Base-by-base conservation (phyloP, 306 rosid genomes). In the Cucurbita argyrosperma region DNA sequence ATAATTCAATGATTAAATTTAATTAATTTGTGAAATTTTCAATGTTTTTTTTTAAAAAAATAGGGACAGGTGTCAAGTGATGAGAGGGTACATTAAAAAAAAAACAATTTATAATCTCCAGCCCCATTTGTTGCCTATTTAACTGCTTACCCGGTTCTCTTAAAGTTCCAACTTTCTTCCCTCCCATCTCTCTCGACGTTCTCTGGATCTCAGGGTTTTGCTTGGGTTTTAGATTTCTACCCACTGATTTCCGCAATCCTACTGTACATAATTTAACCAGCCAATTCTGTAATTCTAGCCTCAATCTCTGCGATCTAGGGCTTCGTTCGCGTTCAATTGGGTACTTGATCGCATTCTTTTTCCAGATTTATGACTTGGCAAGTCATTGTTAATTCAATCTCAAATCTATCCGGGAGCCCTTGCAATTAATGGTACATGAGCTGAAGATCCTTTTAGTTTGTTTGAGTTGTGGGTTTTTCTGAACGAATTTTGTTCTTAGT, bases 141-240 rank as follows among this genome's bases (percentile, higher is more conserved):
- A 60, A 30, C 3, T 60, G 42, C 15, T 42, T 26, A 12, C 65
- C 15, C 9, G 42, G 18, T 13, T 60, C 66, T 60, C 43, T 60
- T 30, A 13, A 57, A 14, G 37, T 43, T 60, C 45, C 10, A 4
- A 16, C 23, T n/a, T 23, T 37, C 47, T 39, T 18, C 16, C 10
- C 9, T 23, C 21, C 14, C 6, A 3, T 14, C 54, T 10, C 39
- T 23, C 5, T 42, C 51, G 71, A n/a, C 54, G n/a, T 12, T 2
- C 14, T 66, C 55, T 66, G 16, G 71, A 64, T 64, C 71, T 39
- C 71, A 64, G 71, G 71, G 71, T 64, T 66, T 66, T 45, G 39
- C 39, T 66, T 45, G 54, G 72, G 54, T 66, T 45, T 66, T 66
- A 21, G 40, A 60, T 35, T 37, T 35, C 0, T 15, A 13, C 66